Evolutionary conservation across 768 basidiomycete species (phyloP), one percentile per base, ranked within the genome.

Genomic region (Mycena epipterygia): DNA sequence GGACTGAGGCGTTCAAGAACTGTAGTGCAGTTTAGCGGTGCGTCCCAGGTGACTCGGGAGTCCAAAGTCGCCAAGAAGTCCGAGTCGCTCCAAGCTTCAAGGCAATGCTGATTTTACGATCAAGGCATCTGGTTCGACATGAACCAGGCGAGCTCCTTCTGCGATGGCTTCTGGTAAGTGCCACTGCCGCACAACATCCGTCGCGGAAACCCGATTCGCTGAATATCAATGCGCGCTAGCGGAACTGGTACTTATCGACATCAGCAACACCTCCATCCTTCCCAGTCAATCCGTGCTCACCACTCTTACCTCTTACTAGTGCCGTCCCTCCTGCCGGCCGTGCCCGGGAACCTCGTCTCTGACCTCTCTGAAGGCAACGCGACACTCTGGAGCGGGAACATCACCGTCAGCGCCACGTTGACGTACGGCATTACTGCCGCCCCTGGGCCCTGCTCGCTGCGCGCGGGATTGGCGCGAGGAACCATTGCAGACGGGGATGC

Each of bases 121-220:
- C n/a, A n/a, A n/a, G n/a, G 90, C 1, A 85, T 92, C 49, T 93
- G 91, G 91, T 80, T 91, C 1, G 89, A 91, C 75, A 90, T 91
- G 90, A 91, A 92, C 66, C 91, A 92, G 68, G 79, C 84, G 17
- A 87, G 84, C n/a, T 90, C 89, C 1, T 92, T 93, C 79, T 91
- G 90, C 74, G 83, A 86, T 57, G 84, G 88, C 7, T 90, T 89
- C 1, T 90, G 90, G 87, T 87, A 66, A 61, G 80, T 73, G 33
- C 9, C n/a, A n/a, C n/a, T n/a, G n/a, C n/a, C n/a, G n/a, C n/a
- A n/a, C n/a, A n/a, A n/a, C n/a, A n/a, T n/a, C n/a, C n/a, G n/a
- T n/a, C n/a, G n/a, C n/a, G n/a, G n/a, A n/a, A n/a, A n/a, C n/a
- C n/a, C n/a, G n/a, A n/a, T n/a, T n/a, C n/a, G n/a, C n/a, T n/a